Conservation (phyloP, 805 yeast species). For the Candida xyloterini region DNA sequence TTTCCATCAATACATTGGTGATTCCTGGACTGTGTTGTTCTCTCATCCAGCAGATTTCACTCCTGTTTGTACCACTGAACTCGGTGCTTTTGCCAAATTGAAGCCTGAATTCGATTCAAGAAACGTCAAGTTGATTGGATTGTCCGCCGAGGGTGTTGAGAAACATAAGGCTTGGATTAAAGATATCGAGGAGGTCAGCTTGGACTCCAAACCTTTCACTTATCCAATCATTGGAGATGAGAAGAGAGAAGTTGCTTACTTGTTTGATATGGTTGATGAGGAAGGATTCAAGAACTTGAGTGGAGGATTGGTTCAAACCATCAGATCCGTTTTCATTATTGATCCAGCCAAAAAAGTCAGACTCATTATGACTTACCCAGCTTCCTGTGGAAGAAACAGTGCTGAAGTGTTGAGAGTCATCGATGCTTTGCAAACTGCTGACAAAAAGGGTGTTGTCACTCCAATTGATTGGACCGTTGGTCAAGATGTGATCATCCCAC, state of each 20-base stretch:
- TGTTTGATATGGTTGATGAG: constrained; percentile 86
- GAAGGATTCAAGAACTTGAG: constrained; percentile 72
- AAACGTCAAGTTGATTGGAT: constrained; percentile 83
- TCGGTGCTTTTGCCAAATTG: constrained; percentile 88
- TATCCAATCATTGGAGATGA: constrained; percentile 93
- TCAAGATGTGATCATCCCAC: constrained; percentile 90
- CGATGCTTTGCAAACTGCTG: constrained; percentile 85
- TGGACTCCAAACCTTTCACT: constrained; percentile 62
- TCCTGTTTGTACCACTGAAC: constrained; percentile 94
- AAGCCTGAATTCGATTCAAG: constrained; percentile 86
- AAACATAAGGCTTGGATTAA: constrained; percentile 83
- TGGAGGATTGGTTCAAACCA: constrained; percentile 77
- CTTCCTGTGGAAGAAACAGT: constrained; percentile 92
- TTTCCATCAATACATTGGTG: constrained; percentile 84
- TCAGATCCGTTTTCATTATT: constrained; percentile 88
- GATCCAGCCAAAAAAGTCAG: constrained; percentile 90
- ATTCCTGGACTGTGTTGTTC: constrained; percentile 84
- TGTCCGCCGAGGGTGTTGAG: constrained; percentile 80
- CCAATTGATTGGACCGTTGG: constrained; percentile 92
- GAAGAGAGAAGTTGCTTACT: constrained; percentile 77
- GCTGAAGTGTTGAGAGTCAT: constrained; percentile 87
- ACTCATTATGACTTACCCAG: constrained; percentile 84
- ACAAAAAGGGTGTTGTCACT: constrained; percentile 78
- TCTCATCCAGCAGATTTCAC: constrained; percentile 97
- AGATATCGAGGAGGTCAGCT: constrained; percentile 82